phyloP scores from a whole-genome alignment of 352 stramenopile genomes.

The Globisporangium parvum region DNA sequence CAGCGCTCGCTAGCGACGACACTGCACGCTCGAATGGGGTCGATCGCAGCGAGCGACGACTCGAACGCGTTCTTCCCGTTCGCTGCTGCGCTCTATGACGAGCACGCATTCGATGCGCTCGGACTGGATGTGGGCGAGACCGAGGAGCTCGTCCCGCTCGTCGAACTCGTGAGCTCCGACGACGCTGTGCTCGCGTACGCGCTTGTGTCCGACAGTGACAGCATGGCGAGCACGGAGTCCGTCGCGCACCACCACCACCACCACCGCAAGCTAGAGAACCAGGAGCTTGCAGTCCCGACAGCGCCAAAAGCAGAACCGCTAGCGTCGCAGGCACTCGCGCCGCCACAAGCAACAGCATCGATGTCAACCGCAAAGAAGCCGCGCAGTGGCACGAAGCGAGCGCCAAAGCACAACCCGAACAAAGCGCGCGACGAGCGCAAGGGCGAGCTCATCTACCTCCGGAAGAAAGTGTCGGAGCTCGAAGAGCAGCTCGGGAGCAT shows the following conservation, averaged over 20 bases:
- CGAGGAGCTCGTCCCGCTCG: constrained; percentile 1
- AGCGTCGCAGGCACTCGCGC: no score
- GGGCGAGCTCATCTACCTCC: constrained; percentile 13
- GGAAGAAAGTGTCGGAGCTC: constrained; percentile 9
- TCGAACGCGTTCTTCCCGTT: not conserved
- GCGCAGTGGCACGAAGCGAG: not conserved
- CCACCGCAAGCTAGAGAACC: no score
- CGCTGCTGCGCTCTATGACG: constrained; percentile 1
- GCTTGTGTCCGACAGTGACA: not conserved
- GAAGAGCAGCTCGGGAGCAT: constrained; percentile 17
- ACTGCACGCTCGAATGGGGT: not conserved
- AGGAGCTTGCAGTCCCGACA: not conserved
- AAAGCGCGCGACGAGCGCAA: constrained; percentile 17
- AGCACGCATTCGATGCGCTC: not conserved
- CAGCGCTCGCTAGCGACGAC: not conserved
- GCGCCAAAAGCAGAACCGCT: no score
- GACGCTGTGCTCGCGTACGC: not conserved
- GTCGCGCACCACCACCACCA: not conserved
- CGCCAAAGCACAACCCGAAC: constrained; percentile 12
- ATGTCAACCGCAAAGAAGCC: not conserved
- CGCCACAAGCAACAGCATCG: not conserved
- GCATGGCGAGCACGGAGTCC: not conserved
- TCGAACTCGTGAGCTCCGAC: constrained; percentile 5
- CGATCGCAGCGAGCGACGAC: not conserved
- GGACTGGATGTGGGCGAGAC: not conserved